Conservation (phyloP, 305 asterid genomes). For the Plantago coronopus region DNA sequence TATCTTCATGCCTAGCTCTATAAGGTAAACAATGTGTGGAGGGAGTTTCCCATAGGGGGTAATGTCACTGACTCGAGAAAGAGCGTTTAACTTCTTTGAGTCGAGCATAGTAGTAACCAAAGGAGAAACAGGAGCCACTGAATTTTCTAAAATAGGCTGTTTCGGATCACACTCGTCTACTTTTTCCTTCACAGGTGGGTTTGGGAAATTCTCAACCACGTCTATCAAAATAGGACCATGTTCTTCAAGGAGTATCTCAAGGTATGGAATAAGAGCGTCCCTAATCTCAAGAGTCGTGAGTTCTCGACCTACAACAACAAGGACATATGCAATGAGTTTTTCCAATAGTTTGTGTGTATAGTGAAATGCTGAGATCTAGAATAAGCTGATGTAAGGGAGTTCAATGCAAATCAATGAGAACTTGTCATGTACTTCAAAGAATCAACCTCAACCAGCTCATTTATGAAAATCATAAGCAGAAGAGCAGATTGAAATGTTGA, state of each 20-base stretch:
- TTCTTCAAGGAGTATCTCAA: slow-evolving; percentile 67
- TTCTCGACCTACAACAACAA: slow-evolving; percentile 61
- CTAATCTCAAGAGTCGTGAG: slow-evolving; percentile 90
- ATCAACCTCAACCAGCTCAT: neutral
- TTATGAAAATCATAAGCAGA: neutral
- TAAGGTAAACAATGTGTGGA: slow-evolving; percentile 62
- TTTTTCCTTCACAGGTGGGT: slow-evolving; percentile 56
- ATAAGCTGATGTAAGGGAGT: neutral
- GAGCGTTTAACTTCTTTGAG: slow-evolving; percentile 62
- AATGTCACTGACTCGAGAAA: slow-evolving; percentile 71
- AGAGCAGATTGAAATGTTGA: neutral
- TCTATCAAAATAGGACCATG: slow-evolving; percentile 61
- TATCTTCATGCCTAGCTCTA: slow-evolving; percentile 87
- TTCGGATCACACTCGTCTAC: slow-evolving; percentile 36
- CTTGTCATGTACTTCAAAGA: neutral
- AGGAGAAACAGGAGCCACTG: slow-evolving; percentile 40
- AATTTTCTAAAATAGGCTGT: slow-evolving; percentile 32
- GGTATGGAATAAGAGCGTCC: slow-evolving; percentile 85
- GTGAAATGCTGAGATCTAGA: slow-evolving; percentile 1
- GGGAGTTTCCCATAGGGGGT: slow-evolving; percentile 67
- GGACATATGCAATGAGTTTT: neutral
- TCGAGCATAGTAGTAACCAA: slow-evolving; percentile 33
- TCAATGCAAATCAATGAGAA: neutral
- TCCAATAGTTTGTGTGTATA: neutral
- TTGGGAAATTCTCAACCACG: slow-evolving; percentile 68